Percentiles rank a stretch among this genome's conserved stretches.
Conservation (phyloP, 2,329 filamentous ascomycete genomes). For the Geosmithia flava region DNA sequence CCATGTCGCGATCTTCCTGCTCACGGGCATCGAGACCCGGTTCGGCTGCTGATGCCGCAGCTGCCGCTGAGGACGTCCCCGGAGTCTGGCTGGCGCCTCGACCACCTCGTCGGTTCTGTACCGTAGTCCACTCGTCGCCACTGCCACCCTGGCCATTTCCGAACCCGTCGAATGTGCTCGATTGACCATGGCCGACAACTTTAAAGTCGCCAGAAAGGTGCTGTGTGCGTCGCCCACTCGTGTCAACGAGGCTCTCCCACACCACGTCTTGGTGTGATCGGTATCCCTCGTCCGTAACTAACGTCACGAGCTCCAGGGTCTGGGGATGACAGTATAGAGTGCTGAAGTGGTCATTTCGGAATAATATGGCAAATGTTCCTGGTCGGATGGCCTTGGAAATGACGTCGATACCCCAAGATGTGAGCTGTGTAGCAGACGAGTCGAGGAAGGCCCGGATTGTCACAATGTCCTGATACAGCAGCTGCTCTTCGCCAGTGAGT, state of each 20-base stretch:
- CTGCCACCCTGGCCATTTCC: conserved; percentile 4
- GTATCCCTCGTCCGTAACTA: conserved; percentile 92
- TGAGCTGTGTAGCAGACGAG: conserved; percentile 76
- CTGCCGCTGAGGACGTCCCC: conserved; percentile 11
- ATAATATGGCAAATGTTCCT: conserved; percentile 78
- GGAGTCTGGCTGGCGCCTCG: conserved; percentile 9
- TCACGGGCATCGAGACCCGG: conserved; percentile 17
- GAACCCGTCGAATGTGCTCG: not conserved
- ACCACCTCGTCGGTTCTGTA: conserved; percentile 23
- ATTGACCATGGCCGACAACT: conserved; percentile 49
- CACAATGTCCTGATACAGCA: conserved; percentile 69
- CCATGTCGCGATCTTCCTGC: conserved; percentile 78
- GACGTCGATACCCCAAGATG: conserved; percentile 64
- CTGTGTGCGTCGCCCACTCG: conserved; percentile 70
- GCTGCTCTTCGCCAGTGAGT: conserved; percentile 61
- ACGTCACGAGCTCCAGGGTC: conserved; percentile 60
- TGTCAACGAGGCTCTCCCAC: conserved; percentile 87
- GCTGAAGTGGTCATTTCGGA: conserved; percentile 95
- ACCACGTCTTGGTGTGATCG: conserved; percentile 80
- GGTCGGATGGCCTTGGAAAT: conserved; percentile 59
- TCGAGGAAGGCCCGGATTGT: conserved; percentile 75
- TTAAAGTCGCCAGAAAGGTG: conserved; percentile 88
- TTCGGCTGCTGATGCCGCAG: not conserved
- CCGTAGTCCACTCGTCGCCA: conserved; percentile 41
- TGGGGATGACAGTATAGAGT: conserved; percentile 83